phyloP scores from a whole-genome alignment of 306 rosid genomes.

The Crataegus laevigata region DNA sequence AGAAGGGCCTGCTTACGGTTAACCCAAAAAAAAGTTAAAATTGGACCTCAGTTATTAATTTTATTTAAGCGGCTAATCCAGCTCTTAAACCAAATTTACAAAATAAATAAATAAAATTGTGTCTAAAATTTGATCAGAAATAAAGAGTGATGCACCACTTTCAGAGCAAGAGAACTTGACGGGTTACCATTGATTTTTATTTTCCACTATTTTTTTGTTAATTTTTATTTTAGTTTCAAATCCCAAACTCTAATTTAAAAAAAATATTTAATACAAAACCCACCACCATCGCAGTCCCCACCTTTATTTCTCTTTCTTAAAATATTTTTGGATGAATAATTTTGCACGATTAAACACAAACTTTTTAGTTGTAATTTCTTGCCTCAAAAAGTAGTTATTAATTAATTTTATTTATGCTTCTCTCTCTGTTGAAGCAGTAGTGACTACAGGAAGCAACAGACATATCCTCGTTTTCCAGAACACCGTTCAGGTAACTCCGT shows the following conservation, averaged over 20 bases:
- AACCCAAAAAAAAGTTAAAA: no score
- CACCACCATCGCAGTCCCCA: neutral
- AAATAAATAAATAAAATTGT: neutral
- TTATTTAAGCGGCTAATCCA: no score
- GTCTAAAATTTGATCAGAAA: neutral
- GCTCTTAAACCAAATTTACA: no score
- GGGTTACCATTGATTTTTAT: neutral
- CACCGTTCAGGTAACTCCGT: slow-evolving; percentile 1
- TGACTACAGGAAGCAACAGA: neutral
- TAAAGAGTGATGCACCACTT: neutral
- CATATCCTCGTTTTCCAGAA: neutral
- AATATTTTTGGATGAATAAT: neutral
- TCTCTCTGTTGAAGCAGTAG: neutral
- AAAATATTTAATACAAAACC: neutral
- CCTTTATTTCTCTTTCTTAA: neutral
- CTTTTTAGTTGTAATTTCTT: neutral
- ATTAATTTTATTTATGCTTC: neutral
- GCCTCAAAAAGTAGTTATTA: neutral
- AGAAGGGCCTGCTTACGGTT: no score
- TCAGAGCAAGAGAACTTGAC: neutral
- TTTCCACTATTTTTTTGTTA: neutral
- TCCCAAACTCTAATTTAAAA: neutral
- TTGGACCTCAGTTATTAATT: no score
- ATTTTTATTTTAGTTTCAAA: neutral
- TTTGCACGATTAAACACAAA: neutral